A percentile compares a stretch with the other conserved stretches of the same genome.
phyloP scores from a whole-genome alignment of 192 early-diverging fungal genomes.

The Rhizophagus sp. region DNA sequence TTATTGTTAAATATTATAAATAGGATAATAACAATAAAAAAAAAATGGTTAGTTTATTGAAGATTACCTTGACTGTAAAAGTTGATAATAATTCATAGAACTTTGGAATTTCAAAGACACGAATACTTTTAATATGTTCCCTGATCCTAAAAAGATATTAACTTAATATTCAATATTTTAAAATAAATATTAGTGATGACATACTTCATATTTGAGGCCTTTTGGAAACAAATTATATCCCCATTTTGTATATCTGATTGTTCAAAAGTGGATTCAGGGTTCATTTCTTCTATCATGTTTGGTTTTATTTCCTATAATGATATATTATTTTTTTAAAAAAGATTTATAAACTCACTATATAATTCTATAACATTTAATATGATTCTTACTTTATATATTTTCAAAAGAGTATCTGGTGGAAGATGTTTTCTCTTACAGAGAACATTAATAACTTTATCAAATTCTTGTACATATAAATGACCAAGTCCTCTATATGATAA shows the following conservation, averaged over 20 bases:
- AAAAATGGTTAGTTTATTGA: too few species aligned
- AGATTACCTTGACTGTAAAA: too few species aligned
- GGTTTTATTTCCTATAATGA: constrained; percentile 85
- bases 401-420: constrained; percentile 57
- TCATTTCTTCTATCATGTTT: constrained; percentile 81
- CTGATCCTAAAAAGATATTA: too few species aligned
- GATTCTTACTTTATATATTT: constrained; percentile 60
- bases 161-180: too few species aligned
- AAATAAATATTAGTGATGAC: too few species aligned
- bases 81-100: too few species aligned
- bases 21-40: too few species aligned
- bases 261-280: constrained; percentile 60
- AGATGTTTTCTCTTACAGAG: constrained; percentile 58
- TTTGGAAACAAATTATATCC: constrained; percentile 90
- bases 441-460: constrained; percentile 56
- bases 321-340: not conserved
- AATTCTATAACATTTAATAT: not conserved
- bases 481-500: constrained; percentile 51
- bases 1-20: too few species aligned
- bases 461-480: constrained; percentile 49
- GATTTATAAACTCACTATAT: not conserved
- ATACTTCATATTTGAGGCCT: constrained; percentile 35
- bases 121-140: too few species aligned
- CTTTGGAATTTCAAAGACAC: too few species aligned
- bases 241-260: constrained; percentile 87